Base-by-base conservation (phyloP, 441 rosid species). In the Rhodomyrtus psidioides region DNA sequence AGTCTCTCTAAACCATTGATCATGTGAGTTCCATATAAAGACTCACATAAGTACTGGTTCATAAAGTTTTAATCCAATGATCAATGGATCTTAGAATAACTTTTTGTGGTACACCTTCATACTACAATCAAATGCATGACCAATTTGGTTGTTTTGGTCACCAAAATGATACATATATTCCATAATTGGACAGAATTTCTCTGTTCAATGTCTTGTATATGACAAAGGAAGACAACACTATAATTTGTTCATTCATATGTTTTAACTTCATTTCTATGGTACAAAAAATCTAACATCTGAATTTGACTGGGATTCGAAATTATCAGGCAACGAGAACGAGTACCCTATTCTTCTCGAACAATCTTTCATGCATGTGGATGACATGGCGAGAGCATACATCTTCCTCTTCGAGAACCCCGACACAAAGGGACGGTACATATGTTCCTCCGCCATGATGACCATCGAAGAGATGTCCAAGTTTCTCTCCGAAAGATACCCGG, bases 401-500 rank as follows among this genome's bases (percentile, higher is more conserved):
- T 57, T 57, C 62, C 62, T 57, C 62, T 26, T 57, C 16, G 28
- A 57, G 62, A 15, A 57, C 16, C 62, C 28, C 2, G 16, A 57
- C 16, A 16, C 28, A 28, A 57, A 57, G 62, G 62, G 62, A 28
- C 62, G 28, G 28, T 57, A 57, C 62, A 57, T 26, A 12, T 57
- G 62, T 57, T 57, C 16, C 28, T 57, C 62, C 3, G 62, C 16
- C 28, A 26, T 2, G 62, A 57, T 57, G 62, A 26, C 62, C 28
- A 57, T 57, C 3, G 28, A 57, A 12, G 62, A 26, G 62, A 57
- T 57, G 62, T 57, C 62, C 62, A 57, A 12, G 16, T 26, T 57
- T 26, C 62, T 57, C 28, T 57, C 62, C 16, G 54, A 88, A 17
- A 90, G 86, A 21, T 89, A 87, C n/a, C 90, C 93, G 1, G 88